Evolutionary conservation across 257 asterid genomes (phyloP), one percentile per base, ranked within the genome.

Genomic region (Solanum bulbocastanum): DNA sequence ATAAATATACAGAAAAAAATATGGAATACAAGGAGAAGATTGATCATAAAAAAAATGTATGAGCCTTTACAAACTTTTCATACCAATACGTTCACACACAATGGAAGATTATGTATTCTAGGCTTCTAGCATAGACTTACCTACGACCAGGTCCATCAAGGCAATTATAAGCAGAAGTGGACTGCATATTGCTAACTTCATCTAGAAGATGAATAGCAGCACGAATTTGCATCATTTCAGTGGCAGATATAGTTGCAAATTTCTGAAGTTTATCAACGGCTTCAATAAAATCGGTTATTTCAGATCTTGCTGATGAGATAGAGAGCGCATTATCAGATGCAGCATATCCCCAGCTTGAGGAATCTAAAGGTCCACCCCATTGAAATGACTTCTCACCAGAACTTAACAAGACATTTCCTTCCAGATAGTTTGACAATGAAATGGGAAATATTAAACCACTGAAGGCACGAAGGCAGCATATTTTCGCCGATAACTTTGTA

Each of bases 141-240:
- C 98, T 96, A 91, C 96, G 92, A 89, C 99, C 99, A 89, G 98
- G 93, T 87, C 94, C 99, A 92, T 97, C 99, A 89, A 97, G 98
- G 90, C 99, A 93, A 91, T 92, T 95, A 93, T 93, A 96, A 86
- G 95, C 96, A 91, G 99, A 97, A 86, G 89, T 87, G 71, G 93
- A 88, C 49, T 91, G 90, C 25, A 94, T 92, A 88, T 90, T 87
- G 85, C 93, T 92, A 84, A 96, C 93, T 91, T 97, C 99, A 91
- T 92, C 94, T 56, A 97, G 92, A 90, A 97, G 94, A 90, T 92
- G 92, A 87, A 94, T 88, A 79, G 96, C 91, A 60, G 99, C 94
- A 88, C 89, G 93, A 86, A 94, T 90, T 91, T 97, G 98, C 95
- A 93, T 89, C 95, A 93, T 94, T 87, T 94, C 99, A 88, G 86